Percentiles rank a stretch among this genome's conserved stretches.
phyloP scores from a whole-genome alignment of 1,139 yeast genomes.

The Arxiozyma slooffiae region DNA sequence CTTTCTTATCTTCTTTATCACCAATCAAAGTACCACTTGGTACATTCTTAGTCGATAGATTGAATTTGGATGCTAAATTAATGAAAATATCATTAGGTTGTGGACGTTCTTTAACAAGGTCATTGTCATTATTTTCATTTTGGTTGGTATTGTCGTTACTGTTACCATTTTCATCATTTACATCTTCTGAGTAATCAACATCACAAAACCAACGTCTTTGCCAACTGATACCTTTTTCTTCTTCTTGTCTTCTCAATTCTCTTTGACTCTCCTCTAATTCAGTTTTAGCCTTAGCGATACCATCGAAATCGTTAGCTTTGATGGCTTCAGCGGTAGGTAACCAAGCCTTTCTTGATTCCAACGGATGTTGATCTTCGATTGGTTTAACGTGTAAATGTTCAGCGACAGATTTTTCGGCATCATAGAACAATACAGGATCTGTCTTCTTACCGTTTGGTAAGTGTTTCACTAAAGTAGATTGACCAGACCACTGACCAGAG shows the following conservation, averaged over 20 bases:
- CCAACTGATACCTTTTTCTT: slow-evolving; percentile 57
- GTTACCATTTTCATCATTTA: slow-evolving; percentile 7
- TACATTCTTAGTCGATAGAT: slow-evolving; percentile 50
- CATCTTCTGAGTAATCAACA: slow-evolving; percentile 37
- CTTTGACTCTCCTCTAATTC: slow-evolving; percentile 76
- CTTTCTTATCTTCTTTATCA: slow-evolving; percentile 39
- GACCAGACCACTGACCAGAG: slow-evolving; percentile 87
- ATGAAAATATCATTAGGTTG: slow-evolving; percentile 39
- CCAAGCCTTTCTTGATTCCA: slow-evolving; percentile 88
- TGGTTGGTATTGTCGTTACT: not conserved
- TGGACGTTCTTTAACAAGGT: slow-evolving; percentile 7
- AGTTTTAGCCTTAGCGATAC: slow-evolving; percentile 65
- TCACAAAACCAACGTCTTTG: slow-evolving; percentile 67
- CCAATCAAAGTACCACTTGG: slow-evolving; percentile 55
- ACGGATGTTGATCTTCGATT: slow-evolving; percentile 59
- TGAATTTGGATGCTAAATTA: slow-evolving; percentile 44
- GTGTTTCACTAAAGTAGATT: slow-evolving; percentile 38
- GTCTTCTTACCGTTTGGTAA: slow-evolving; percentile 14
- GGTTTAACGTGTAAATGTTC: slow-evolving; percentile 64
- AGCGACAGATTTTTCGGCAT: slow-evolving; percentile 46
- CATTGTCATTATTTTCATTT: not conserved
- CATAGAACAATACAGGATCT: slow-evolving; percentile 51
- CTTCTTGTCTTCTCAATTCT: slow-evolving; percentile 64
- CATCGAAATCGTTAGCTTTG: slow-evolving; percentile 57
- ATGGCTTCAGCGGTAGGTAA: slow-evolving; percentile 76